These are phyloP conservation scores for Thermochaetoides thermophila DNA, from an alignment of 495 filamentous ascomycete genomes.

Conservation along the genomic window DNA sequence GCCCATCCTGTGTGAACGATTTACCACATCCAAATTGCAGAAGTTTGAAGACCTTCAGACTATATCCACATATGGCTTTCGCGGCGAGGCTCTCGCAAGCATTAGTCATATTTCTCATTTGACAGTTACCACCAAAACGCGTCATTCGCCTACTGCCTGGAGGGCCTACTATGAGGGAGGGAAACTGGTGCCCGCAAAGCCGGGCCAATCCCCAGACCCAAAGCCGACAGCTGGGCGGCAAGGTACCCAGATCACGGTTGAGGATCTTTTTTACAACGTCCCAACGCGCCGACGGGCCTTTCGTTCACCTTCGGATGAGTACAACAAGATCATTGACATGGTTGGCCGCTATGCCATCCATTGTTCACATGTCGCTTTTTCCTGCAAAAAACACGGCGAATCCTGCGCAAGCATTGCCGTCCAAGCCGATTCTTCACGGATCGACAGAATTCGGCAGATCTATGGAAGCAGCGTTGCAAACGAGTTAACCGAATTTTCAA, in stretches of 20 bases:
- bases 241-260: constrained; percentile 93
- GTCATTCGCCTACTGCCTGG: constrained; percentile 80
- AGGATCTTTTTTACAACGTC: constrained; percentile 95
- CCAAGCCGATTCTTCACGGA: constrained; percentile 48
- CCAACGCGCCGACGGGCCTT: constrained; percentile 82
- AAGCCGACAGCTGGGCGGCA: constrained; percentile 81
- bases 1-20: constrained; percentile 86
- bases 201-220: constrained; percentile 79
- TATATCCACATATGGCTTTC: constrained; percentile 93
- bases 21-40: constrained; percentile 93
- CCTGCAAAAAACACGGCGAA: constrained; percentile 93
- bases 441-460: constrained; percentile 81
- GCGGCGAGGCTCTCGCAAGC: constrained; percentile 91
- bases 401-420: constrained; percentile 68
- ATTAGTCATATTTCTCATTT: constrained; percentile 98
- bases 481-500: constrained; percentile 67
- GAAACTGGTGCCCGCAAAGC: constrained; percentile 70
- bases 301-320: constrained; percentile 84
- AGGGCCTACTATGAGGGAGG: constrained; percentile 75
- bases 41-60: constrained; percentile 85
- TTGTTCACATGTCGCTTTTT: constrained; percentile 78
- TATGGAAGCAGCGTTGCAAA: constrained; percentile 78
- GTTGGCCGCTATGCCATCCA: constrained; percentile 94
- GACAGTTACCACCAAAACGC: constrained; percentile 85
- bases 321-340: constrained; percentile 92